Base-by-base conservation (phyloP, 2,329 filamentous ascomycete genomes). In the Aspergillus udagawae region DNA sequence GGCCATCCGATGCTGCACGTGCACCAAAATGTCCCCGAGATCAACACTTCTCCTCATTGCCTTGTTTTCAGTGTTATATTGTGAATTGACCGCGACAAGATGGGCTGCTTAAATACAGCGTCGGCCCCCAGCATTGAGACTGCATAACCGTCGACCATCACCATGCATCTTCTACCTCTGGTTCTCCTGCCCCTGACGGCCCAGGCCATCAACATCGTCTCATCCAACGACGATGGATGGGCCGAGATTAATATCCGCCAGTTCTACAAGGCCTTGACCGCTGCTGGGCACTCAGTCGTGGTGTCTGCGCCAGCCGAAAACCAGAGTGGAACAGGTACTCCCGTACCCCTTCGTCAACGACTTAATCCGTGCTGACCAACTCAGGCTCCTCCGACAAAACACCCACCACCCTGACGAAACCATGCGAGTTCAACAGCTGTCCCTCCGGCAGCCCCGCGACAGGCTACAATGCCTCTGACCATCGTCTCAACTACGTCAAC, bases 201-300 rank as follows among this genome's bases (percentile, higher is more conserved):
- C 8, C 63, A 64, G 27, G 71, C 70, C 54, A 67, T 81, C 49
- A 83, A 84, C 63, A 83, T 87, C 65, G 68, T 90, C 54, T 83
- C 87, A 56, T 82, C 82, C 62, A 90, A 90, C 71, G 87, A 90
- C 62, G 88, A 90, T 67, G 87, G 88, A 35, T 90, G 88, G 88
- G 86, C 87, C 4, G 87, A 89, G 74, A 80, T 80, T 44, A 88
- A 90, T 65, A 74, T 87, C 51, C 82, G 87, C 17, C 78, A 80
- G 0, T 75, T 89, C 52, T 83, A 87, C 72, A 72, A 83, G 53
- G 76, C 79, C 12, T 73, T 90, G 44, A 79, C 73, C 9, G 71
- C 72, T 1, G 79, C 82, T 1, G 84, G 84, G 0, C 82, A 89
- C 63, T 76, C 83, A 9, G 84, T 85, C 8, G 77, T 90, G 9